Percentiles rank a stretch among this genome's conserved stretches.
phyloP scores from a whole-genome alignment of 2,329 filamentous ascomycete species.

The Xylaria hypoxylon region DNA sequence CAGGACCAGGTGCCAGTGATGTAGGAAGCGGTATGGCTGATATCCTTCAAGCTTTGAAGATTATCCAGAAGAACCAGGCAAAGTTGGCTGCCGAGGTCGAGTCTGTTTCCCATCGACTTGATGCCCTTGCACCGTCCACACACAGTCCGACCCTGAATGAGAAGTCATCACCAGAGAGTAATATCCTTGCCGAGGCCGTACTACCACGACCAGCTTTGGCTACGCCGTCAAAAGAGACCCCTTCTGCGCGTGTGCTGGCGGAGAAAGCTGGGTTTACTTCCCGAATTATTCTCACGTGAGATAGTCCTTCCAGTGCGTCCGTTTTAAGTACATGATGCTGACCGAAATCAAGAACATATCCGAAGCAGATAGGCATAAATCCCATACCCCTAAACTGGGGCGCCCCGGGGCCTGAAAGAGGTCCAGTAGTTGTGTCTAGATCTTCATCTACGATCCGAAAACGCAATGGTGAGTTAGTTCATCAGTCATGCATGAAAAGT shows the following conservation, averaged over 20 bases:
- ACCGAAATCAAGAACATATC: conserved; percentile 74
- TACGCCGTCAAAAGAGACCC: conserved; percentile 42
- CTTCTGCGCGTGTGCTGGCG: conserved; percentile 44
- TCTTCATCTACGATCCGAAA: conserved; percentile 79
- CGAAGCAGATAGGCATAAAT: conserved; percentile 92
- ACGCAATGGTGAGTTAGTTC: conserved; percentile 74
- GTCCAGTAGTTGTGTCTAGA: conserved; percentile 88
- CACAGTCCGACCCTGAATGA: conserved; percentile 39
- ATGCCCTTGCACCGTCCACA: conserved; percentile 45
- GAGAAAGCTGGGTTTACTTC: conserved; percentile 63
- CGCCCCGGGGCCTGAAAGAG: conserved; percentile 78
- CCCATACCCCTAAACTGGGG: conserved; percentile 93
- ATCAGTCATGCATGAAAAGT: conserved; percentile 20
- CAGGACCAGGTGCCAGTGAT: conserved; percentile 38
- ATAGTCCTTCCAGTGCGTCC: conserved; percentile 2
- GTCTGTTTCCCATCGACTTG: conserved; percentile 48
- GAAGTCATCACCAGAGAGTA: conserved; percentile 37
- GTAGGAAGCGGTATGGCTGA: conserved; percentile 44
- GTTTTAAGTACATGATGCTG: conserved; percentile 22
- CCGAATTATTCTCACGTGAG: conserved; percentile 67
- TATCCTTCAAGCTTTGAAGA: conserved; percentile 47
- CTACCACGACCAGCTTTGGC: conserved; percentile 41
- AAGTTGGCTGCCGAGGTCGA: conserved; percentile 47
- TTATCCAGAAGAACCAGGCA: conserved; percentile 48
- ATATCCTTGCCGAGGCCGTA: conserved; percentile 32